phyloP scores from a whole-genome alignment of 2,329 filamentous ascomycete species.

The Diaporthe humulicola region DNA sequence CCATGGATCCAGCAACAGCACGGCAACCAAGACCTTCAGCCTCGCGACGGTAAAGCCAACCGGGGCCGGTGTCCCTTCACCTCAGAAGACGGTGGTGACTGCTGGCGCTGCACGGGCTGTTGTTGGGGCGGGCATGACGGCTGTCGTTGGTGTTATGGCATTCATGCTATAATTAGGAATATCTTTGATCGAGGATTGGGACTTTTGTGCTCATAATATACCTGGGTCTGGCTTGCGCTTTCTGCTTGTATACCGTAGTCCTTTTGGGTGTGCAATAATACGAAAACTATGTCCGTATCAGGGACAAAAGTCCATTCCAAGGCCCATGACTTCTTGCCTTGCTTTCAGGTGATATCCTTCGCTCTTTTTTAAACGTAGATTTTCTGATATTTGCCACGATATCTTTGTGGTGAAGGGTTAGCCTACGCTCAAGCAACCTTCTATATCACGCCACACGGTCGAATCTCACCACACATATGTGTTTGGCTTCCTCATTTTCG shows the following conservation, averaged over 20 bases:
- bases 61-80: not conserved
- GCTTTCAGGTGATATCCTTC: not conserved
- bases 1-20: slow-evolving; percentile 30
- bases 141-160: slow-evolving; percentile 27
- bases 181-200: not conserved
- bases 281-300: not conserved
- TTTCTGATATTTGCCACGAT: not conserved
- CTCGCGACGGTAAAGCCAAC: slow-evolving; percentile 35
- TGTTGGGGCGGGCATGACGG: slow-evolving; percentile 21
- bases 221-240: not conserved
- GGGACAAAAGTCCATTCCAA: slow-evolving; percentile 14
- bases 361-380: too few relatives aligned
- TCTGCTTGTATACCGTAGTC: not conserved
- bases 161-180: slow-evolving; percentile 34
- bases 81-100: slow-evolving; percentile 33
- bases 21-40: slow-evolving; percentile 32
- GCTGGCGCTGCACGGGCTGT: slow-evolving; percentile 25
- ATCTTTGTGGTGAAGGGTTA: not conserved
- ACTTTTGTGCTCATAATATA: slow-evolving; percentile 7
- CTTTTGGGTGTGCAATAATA: not conserved
- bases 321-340: not conserved
- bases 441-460: not conserved
- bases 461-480: not conserved
- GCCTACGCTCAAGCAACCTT: too few relatives aligned
- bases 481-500: not conserved